These are phyloP conservation scores for Yarrowia deformans DNA, from an alignment of 805 yeast species.

Conservation along the genomic window DNA sequence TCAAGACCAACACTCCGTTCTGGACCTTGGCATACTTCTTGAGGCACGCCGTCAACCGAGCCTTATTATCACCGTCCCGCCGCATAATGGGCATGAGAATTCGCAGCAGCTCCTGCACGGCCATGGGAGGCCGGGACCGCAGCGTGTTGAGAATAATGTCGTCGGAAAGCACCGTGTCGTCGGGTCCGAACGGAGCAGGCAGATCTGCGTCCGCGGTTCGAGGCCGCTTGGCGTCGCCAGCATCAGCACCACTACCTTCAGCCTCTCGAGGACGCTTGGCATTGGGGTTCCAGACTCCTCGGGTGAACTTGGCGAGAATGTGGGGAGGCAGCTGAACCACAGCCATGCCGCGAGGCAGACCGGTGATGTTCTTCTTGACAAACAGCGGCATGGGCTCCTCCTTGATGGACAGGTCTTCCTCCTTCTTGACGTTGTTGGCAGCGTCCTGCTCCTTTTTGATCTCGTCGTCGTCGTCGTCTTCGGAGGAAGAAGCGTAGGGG, in stretches of 20 bases:
- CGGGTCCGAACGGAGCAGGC: conserved; percentile 53
- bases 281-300: conserved; percentile 84
- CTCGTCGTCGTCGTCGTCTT: conserved; percentile 54
- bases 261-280: conserved; percentile 52
- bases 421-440: conserved; percentile 29
- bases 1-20: conserved; percentile 53
- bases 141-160: conserved; percentile 75
- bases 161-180: conserved; percentile 62
- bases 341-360: conserved; percentile 61
- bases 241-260: conserved; percentile 41
- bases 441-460: conserved; percentile 41
- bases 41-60: conserved; percentile 63
- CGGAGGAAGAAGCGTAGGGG: conserved; percentile 69
- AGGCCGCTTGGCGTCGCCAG: conserved; percentile 49
- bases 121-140: conserved; percentile 51
- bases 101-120: conserved; percentile 68
- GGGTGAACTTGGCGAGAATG: conserved; percentile 70
- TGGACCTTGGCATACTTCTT: conserved; percentile 63
- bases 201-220: conserved; percentile 45
- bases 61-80: conserved; percentile 68
- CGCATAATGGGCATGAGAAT: conserved; percentile 67
- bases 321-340: conserved; percentile 69
- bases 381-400: conserved; percentile 50
- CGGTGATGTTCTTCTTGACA: conserved; percentile 52
- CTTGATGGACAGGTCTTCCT: conserved; percentile 48